Base-by-base conservation (phyloP, 805 yeast species). In the Ogataea methanolica region DNA sequence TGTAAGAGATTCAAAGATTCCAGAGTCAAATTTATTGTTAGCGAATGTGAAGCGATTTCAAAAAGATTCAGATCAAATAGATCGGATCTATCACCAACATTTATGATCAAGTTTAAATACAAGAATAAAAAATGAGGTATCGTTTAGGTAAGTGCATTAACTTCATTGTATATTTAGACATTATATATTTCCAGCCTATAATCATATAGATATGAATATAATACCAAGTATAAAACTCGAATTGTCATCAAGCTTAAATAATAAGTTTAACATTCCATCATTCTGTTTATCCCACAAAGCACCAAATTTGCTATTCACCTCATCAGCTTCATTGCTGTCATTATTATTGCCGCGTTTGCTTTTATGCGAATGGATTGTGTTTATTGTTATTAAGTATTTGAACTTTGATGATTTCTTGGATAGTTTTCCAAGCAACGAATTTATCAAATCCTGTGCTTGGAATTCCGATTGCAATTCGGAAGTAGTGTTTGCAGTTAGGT, bases 281-380 rank as follows among this genome's bases (percentile, higher is more conserved):
- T 70, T 78, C 12, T 66, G 63, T 8, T 67, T 58, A 51, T 81
- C 81, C 86, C 87, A 82, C 5, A 74, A 65, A 0, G 83, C 75
- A 11, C 83, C 84, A 42, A 79, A 67, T n/a, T 22, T n/a, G 26
- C 41, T n/a, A 39, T 23, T 39, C 31, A 26, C 31, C 11, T 9
- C 11, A 26, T 26, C 12, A 11, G 11, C 12, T 9, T 11, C 31
- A 26, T 26, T 12, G 11, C 11, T 26, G 11, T 26, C 31, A 26
- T 11, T 26, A 11, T 26, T 26, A 11, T 26, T 26, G 31, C 9
- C 11, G 29, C 29, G 3, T 3, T 35, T 35, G 37, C 37, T 35
- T 4, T n/a, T 74, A 53, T 22, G 58, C 17, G 22, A n/a, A 9
- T 15, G 19, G 4, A 33, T 31, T 22, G 39, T 33, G 19, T 16